Base-by-base conservation (phyloP, 2,329 filamentous ascomycete species). In the Sphaerulina vaccinii region DNA sequence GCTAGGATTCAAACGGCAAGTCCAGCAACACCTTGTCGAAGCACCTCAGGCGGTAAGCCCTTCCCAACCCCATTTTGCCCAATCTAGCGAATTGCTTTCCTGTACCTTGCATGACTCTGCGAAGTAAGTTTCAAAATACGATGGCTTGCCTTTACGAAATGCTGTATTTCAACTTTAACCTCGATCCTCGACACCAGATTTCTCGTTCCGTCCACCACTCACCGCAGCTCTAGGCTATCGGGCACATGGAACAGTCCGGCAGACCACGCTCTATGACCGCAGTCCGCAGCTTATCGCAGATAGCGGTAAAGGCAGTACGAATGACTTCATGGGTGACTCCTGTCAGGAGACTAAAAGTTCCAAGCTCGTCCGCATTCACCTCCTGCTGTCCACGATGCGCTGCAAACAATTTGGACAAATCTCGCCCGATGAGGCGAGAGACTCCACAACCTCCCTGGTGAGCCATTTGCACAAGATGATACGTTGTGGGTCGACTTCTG, bases 391-490 rank as follows among this genome's bases (percentile, higher is more conserved):
- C 45, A 41, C 37, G 45, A 27, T 32, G n/a, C 27, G 18, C 45
- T 49, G 45, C 27, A n/a, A 16, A 22, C 18, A 13, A 18, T 10
- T n/a, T n/a, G n/a, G n/a, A n/a, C n/a, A n/a, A 23, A 13, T 29
- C 9, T 29, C 13, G 39, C 45, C 18, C 13, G 33, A 15, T 32
- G 35, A 22, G 36, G 36, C 36, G 32, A n/a, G n/a, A n/a, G n/a
- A 21, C 9, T 18, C 2, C 18, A 16, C 27, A 37, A n/a, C 4
- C 16, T 33, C 45, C 39, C 33, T 13, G 39, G 15, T 7, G 27
- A 37, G n/a, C 33, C 37, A 32, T 40, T 45, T 21, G 22, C 11
- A 38, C 45, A 45, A 53, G 51, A 49, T 53, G 45, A 49, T 53
- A 10, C 33, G 44, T 33, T 39, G 45, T 49, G 45, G 45, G 40